Evolutionary conservation across 2,329 filamentous ascomycete genomes (phyloP).

Genomic region (Ophioceras dolichostomum): DNA sequence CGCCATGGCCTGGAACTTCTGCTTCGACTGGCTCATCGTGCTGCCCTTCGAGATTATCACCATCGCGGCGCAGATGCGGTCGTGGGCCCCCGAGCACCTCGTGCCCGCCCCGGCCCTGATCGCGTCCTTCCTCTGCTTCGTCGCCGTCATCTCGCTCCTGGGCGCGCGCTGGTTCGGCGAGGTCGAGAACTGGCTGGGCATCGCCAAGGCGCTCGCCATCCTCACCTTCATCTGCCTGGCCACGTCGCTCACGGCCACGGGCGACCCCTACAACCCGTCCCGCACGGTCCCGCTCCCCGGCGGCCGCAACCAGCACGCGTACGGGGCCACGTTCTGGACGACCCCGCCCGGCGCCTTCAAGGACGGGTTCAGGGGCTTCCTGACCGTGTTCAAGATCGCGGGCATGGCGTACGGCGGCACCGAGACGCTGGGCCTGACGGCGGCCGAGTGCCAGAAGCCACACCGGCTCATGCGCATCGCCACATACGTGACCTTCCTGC

Average conservation of each 20-base stretch:
- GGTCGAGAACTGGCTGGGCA: constrained; percentile 66
- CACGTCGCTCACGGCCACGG: constrained; percentile 39
- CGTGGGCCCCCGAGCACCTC: constrained; percentile 49
- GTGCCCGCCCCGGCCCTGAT: constrained; percentile 59
- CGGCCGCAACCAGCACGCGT: not conserved
- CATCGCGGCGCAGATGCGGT: constrained; percentile 50
- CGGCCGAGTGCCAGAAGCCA: constrained; percentile 47
- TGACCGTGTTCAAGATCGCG: constrained; percentile 55
- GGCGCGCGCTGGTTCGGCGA: constrained; percentile 67
- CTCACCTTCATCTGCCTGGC: constrained; percentile 63
- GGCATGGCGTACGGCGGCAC: constrained; percentile 61
- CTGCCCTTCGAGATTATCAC: constrained; percentile 62
- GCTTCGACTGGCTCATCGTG: constrained; percentile 52
- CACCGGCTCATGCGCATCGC: constrained; percentile 41
- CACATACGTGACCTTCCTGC: constrained; percentile 48
- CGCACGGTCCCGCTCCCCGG: not conserved
- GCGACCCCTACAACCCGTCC: constrained; percentile 6
- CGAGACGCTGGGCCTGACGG: constrained; percentile 49
- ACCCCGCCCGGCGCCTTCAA: constrained; percentile 54
- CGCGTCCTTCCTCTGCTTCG: constrained; percentile 46
- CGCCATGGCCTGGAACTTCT: constrained; percentile 62
- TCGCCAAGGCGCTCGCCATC: constrained; percentile 57
- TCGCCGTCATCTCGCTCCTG: constrained; percentile 56
- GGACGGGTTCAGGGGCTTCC: constrained; percentile 54
- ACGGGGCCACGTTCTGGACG: constrained; percentile 59